phyloP scores from a whole-genome alignment of 495 filamentous ascomycete species.

The Aspergillus asperescens region DNA sequence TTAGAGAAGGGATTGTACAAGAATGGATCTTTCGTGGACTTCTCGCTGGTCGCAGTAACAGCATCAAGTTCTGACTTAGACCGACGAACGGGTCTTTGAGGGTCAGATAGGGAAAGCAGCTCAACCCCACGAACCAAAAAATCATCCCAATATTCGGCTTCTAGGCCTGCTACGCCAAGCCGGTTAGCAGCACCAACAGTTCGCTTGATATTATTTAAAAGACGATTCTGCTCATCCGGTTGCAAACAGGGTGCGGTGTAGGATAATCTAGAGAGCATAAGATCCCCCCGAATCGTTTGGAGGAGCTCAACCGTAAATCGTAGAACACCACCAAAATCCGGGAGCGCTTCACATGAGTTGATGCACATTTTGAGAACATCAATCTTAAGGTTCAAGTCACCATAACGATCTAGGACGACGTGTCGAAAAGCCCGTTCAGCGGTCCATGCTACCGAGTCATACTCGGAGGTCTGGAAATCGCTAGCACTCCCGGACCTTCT shows the following conservation, averaged over 20 bases:
- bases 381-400: slow-evolving; percentile 62
- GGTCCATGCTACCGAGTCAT: slow-evolving; percentile 41
- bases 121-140: slow-evolving; percentile 83
- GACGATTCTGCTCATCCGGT: slow-evolving; percentile 76
- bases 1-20: slow-evolving; percentile 88
- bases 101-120: slow-evolving; percentile 49
- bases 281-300: slow-evolving; percentile 66
- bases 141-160: slow-evolving; percentile 93
- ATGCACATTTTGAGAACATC: slow-evolving; percentile 81
- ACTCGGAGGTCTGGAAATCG: slow-evolving; percentile 21
- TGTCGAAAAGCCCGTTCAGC: slow-evolving; percentile 42
- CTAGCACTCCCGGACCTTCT: slow-evolving; percentile 17
- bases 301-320: slow-evolving; percentile 80
- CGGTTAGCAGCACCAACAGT: slow-evolving; percentile 70
- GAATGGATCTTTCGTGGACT: slow-evolving; percentile 70
- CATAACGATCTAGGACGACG: slow-evolving; percentile 36
- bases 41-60: slow-evolving; percentile 45
- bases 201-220: slow-evolving; percentile 76
- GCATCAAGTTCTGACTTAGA: slow-evolving; percentile 65
- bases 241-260: slow-evolving; percentile 56
- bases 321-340: slow-evolving; percentile 83
- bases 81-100: slow-evolving; percentile 62
- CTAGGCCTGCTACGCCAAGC: slow-evolving; percentile 60
- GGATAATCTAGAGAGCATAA: slow-evolving; percentile 54
- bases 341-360: slow-evolving; percentile 86